Percentiles rank a stretch among this genome's conserved stretches.
Conservation (phyloP, 164 flowering plant genomes). For the Nymphaea colorata region DNA sequence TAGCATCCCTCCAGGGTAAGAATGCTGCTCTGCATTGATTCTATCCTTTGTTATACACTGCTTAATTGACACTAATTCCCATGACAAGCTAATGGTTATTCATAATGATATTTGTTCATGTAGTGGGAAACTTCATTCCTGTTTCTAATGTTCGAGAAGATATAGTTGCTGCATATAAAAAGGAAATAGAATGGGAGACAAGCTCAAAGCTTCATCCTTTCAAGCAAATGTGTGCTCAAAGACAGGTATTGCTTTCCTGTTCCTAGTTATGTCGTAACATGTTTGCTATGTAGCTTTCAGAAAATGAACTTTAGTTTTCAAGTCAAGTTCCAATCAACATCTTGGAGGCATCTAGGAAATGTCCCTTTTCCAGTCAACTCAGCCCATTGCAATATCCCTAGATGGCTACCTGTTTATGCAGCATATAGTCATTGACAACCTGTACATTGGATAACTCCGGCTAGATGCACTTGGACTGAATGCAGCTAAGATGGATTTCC, state of each 20-base stretch:
- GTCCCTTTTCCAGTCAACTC: background rate
- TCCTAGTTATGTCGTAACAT: background rate
- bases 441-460: no score
- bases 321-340: no score
- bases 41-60: background rate
- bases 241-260: constrained; percentile 27
- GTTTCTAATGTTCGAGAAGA: constrained; percentile 66
- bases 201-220: constrained; percentile 50
- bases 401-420: no score
- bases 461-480: no score
- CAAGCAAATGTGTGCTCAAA: constrained; percentile 35
- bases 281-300: background rate
- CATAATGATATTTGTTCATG: background rate
- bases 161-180: constrained; percentile 46
- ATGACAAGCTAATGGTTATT: background rate
- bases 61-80: background rate
- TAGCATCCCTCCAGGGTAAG: no score
- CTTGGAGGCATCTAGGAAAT: background rate
- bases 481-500: no score
- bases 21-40: background rate
- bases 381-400: background rate
- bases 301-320: background rate
- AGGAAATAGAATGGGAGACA: constrained; percentile 54
- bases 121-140: constrained; percentile 72
- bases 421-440: no score